These are phyloP conservation scores for Populus alba DNA, from an alignment of 345 rosid genomes.

Conservation along the genomic window DNA sequence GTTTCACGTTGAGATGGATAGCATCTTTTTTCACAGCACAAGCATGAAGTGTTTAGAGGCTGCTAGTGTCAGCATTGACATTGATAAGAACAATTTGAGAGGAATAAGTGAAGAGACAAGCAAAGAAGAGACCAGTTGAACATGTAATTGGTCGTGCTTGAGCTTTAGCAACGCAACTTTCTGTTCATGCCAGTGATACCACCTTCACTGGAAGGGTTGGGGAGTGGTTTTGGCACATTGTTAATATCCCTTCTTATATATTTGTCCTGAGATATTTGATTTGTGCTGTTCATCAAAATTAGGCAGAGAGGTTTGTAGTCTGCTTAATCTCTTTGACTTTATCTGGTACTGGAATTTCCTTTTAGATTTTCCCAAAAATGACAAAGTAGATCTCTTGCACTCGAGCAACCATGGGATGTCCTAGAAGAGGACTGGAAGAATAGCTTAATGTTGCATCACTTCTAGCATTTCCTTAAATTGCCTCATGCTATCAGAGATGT, in stretches of 20 bases:
- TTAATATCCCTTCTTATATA: not conserved
- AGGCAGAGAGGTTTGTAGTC: not conserved
- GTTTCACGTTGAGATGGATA: constrained; percentile 53
- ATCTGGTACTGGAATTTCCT: no score
- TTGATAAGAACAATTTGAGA: constrained; percentile 27
- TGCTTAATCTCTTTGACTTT: not conserved
- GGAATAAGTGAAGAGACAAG: constrained; percentile 21
- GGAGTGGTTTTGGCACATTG: no score
- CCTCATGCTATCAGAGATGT: no score
- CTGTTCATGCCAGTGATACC: no score
- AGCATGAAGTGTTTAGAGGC: constrained; percentile 47
- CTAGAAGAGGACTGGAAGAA: no score
- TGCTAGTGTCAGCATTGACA: constrained; percentile 32
- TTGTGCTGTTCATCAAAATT: not conserved
- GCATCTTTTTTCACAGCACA: constrained; percentile 31
- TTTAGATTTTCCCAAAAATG: no score
- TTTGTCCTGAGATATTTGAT: not conserved
- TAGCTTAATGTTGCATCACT: no score
- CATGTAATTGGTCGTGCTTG: not conserved
- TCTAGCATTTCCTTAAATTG: no score
- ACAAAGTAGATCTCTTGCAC: no score
- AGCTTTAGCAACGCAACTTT: no score
- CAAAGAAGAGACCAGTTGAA: constrained; percentile 11
- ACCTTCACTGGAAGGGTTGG: no score
- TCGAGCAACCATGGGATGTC: no score